These are phyloP conservation scores for Aureobasidium sp. DNA, from an alignment of 2,329 filamentous ascomycete species.

Conservation along the genomic window DNA sequence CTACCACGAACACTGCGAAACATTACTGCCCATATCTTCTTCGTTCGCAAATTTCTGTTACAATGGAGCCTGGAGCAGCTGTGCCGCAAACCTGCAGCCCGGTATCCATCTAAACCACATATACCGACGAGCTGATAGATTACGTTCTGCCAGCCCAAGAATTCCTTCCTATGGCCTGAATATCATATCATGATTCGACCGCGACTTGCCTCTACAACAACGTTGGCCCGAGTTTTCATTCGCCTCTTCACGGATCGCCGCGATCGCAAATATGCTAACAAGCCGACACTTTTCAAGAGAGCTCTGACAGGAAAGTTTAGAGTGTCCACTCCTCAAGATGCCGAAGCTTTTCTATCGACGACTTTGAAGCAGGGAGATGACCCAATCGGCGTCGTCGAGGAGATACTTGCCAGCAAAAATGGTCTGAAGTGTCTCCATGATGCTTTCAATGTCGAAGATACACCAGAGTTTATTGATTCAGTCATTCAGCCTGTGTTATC, in stretches of 20 bases:
- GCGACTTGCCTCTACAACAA: not conserved
- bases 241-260: not conserved
- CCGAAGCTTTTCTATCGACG: not conserved
- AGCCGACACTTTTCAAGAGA: not conserved
- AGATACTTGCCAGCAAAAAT: not conserved
- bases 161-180: not conserved
- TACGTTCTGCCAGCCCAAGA: not conserved
- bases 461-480: not conserved
- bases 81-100: slow-evolving; percentile 1
- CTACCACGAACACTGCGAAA: not conserved
- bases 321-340: not conserved
- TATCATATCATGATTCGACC: not conserved
- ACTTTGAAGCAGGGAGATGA: not conserved
- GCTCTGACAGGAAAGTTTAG: not conserved
- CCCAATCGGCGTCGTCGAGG: not conserved
- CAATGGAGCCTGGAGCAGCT: not conserved
- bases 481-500: not conserved
- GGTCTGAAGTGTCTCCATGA: not conserved
- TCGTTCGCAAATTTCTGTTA: not conserved
- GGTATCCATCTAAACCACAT: not conserved
- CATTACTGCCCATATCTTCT: not conserved
- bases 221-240: not conserved
- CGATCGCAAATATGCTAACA: not conserved
- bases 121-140: not conserved
- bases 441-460: not conserved